Evolutionary conservation across 331 rosid genomes (phyloP), one percentile per base, ranked within the genome.

Genomic region (Erythrophleum ivorense): DNA sequence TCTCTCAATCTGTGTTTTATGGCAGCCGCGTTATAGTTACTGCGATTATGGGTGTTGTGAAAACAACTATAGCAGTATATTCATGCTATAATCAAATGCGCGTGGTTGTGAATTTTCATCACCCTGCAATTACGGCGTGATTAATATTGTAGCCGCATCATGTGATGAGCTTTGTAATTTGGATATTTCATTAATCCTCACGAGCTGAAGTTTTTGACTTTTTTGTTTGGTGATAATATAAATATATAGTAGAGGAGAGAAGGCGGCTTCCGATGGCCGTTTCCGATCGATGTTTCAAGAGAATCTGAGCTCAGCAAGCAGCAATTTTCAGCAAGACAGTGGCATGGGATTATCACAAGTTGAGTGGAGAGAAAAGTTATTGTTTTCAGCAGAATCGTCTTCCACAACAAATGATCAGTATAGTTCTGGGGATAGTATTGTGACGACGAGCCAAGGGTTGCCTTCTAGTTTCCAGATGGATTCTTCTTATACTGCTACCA

Each of bases 211-310:
- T 49, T 78, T 55, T 18, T 71, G 62, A 80, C 77, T 71, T 63
- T 73, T 5, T 3, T 41, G 8, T 41, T 41, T 41, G 46, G 50
- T 46, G 8, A 46, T 46, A 2, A 46, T 46, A 9, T 46, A 36
- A 24, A 9, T 40, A 43, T 58, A 59, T 74, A 89, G 96, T n/a
- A 84, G 94, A 14, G 87, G 87, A 2, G 95, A 86, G 73, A 91
- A 94, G 78, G 82, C 71, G 79, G 82, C 75, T n/a, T 70, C 89
- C 18, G 95, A 92, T 33, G 71, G 84, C 15, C 84, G 93, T 73
- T 92, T 92, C 71, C 87, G 97, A 60, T 86, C 97, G 45, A 90
- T 95, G 87, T 78, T 93, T n/a, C 93, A 91, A 78, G 97, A 93
- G 31, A 91, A 91, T 79, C 84, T 94, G 88, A 88, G 88, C 82